Evolutionary conservation across 768 basidiomycete species (phyloP).

Genomic region (Podaxis sp.): DNA sequence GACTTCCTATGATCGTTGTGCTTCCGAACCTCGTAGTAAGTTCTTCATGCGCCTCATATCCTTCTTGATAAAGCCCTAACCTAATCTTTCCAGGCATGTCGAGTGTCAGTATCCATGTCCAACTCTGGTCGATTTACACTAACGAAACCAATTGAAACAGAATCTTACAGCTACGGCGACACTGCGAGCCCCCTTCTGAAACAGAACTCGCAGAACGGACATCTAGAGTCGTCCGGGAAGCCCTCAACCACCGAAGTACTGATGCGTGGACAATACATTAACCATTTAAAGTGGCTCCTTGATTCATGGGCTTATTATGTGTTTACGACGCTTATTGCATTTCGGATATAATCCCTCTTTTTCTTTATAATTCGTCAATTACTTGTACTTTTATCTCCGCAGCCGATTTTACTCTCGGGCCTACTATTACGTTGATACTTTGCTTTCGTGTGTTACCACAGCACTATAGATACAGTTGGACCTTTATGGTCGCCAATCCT

Average conservation of each 20-base stretch:
- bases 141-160: constrained; percentile 20
- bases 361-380: neutral
- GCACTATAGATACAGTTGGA: neutral
- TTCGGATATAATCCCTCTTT: neutral
- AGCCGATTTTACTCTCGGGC: neutral
- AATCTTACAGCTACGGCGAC: constrained; percentile 39
- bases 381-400: neutral
- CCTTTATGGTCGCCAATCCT: neutral
- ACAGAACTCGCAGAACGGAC: constrained; percentile 8
- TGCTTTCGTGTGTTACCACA: neutral
- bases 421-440: no score
- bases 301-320: neutral
- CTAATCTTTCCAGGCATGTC: constrained; percentile 28
- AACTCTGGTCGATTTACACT: neutral
- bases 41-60: neutral
- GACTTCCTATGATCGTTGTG: constrained; percentile 34
- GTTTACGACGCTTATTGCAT: neutral
- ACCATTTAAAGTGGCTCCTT: neutral
- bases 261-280: constrained; percentile 2
- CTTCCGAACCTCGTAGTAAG: constrained; percentile 36
- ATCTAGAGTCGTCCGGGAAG: constrained; percentile 14
- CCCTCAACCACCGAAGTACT: neutral
- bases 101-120: constrained; percentile 25
- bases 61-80: neutral
- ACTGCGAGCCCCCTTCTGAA: constrained; percentile 9